A percentile compares a stretch with the other conserved stretches of the same genome.
Conservation (phyloP, 2,329 filamentous ascomycete genomes). For the Thielaviopsis populi region DNA sequence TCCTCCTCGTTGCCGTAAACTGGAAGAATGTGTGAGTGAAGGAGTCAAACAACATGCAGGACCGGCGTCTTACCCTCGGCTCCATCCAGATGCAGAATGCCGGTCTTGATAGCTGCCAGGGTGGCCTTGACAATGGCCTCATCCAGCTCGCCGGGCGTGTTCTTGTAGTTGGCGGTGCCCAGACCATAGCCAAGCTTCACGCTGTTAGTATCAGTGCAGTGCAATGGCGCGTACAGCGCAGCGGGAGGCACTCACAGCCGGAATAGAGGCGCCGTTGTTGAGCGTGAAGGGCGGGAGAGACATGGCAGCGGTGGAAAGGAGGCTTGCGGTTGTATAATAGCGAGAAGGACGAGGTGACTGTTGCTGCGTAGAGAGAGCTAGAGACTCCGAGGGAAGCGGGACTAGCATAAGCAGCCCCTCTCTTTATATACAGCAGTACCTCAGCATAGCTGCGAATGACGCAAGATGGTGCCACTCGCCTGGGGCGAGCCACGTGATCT, state of each 20-base stretch:
- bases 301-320: not conserved
- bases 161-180: slow-evolving; percentile 50
- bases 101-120: slow-evolving; percentile 50
- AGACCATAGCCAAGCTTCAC: slow-evolving; percentile 55
- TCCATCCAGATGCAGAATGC: slow-evolving; percentile 59
- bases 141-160: slow-evolving; percentile 36
- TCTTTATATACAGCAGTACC: not conserved
- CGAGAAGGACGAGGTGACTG: too few relatives aligned
- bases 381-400: not conserved
- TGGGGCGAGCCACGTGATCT: not conserved
- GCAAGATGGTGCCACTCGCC: not conserved
- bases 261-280: slow-evolving; percentile 59
- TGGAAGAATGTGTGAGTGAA: slow-evolving; percentile 20
- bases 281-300: slow-evolving; percentile 39
- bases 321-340: too few relatives aligned
- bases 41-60: not conserved
- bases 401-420: not conserved
- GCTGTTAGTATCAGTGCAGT: not conserved
- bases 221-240: not conserved
- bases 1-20: slow-evolving; percentile 53
- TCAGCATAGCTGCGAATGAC: not conserved
- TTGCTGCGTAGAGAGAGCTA: too few relatives aligned
- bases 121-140: slow-evolving; percentile 34
- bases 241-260: slow-evolving; percentile 38
- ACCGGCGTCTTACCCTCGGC: slow-evolving; percentile 42